Evolutionary conservation across 345 rosid genomes (phyloP), one percentile per base, ranked within the genome.

Genomic region (Salix udensis): DNA sequence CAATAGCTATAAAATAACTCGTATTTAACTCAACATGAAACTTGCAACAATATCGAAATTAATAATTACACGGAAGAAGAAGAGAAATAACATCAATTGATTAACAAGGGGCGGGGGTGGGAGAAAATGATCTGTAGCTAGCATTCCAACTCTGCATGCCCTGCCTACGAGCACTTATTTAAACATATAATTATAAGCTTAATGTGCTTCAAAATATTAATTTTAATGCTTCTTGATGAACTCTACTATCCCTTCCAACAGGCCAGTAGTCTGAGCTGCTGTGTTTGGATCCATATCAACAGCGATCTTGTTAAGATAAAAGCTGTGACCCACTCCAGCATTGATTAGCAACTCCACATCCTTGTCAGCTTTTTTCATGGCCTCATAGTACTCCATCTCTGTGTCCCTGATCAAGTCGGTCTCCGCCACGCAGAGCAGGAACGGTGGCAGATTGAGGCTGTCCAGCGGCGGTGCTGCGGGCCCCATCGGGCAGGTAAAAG

Each of bases 401-500:
- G 91, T 89, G 48, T 91, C 91, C 72, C 36, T 39, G 0, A 91
- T 70, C 88, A 91, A 50, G 55, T 89, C 93, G 4, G 70, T 74
- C 50, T 76, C 91, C 21, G 91, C 91, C 79, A 91, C 73, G 15
- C 89, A 86, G 0, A 88, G 76, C 42, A 91, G 68, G n/a, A 78
- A 15, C 10, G 93, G 87, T 44, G 93, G 91, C 67, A 89, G 44
- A 7, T 85, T 83, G 75, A 87, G 82, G 34, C 73, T 44, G 6
- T 75, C 78, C 34, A 91, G 18, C 1, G 87, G 76, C 26, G 83
- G 82, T 0, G 89, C 89, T 0, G 31, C 80, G 0, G n/a, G 14
- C 5, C 96, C 96, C 96, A 89, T 88, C 0, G 93, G 96, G 21
- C 91, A 87, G 1, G 89, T 89, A 12, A 85, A 72, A 0, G 89